These are phyloP conservation scores for Lipomyces starkeyi DNA, from an alignment of 805 yeast species.

Conservation along the genomic window DNA sequence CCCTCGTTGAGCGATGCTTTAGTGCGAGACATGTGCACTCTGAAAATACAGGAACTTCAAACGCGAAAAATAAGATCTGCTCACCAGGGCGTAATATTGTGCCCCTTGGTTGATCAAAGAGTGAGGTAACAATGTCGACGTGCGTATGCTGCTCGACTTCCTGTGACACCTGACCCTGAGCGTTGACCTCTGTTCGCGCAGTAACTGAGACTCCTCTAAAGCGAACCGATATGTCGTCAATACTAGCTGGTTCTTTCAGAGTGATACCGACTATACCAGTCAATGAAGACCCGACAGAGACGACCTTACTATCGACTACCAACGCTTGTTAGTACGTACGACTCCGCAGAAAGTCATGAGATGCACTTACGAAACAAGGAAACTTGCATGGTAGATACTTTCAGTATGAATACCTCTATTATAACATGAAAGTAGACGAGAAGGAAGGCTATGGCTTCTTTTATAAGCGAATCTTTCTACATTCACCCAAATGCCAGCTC, in stretches of 20 bases:
- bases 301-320: constrained; percentile 13
- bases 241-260: constrained; percentile 15
- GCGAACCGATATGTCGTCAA: constrained; percentile 18
- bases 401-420: too few species aligned
- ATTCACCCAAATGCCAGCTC: too few species aligned
- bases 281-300: constrained; percentile 17
- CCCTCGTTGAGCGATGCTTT: background rate
- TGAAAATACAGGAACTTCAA: constrained; percentile 17
- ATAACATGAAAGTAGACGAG: too few species aligned
- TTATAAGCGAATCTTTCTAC: too few species aligned
- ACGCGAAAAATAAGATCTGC: background rate
- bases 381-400: too few species aligned
- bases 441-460: too few species aligned
- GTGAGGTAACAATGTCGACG: constrained; percentile 5
- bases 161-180: background rate
- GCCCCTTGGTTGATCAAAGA: background rate
- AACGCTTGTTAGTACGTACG: too few species aligned
- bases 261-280: constrained; percentile 12
- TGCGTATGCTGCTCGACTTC: constrained; percentile 12
- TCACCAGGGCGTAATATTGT: constrained; percentile 9
- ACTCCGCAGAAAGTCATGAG: too few species aligned
- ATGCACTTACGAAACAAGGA: too few species aligned
- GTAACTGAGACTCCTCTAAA: constrained; percentile 22
- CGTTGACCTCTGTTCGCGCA: background rate
- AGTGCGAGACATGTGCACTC: constrained; percentile 11